Evolutionary conservation across 345 rosid species (phyloP).

Genomic region (Camelina neglecta): DNA sequence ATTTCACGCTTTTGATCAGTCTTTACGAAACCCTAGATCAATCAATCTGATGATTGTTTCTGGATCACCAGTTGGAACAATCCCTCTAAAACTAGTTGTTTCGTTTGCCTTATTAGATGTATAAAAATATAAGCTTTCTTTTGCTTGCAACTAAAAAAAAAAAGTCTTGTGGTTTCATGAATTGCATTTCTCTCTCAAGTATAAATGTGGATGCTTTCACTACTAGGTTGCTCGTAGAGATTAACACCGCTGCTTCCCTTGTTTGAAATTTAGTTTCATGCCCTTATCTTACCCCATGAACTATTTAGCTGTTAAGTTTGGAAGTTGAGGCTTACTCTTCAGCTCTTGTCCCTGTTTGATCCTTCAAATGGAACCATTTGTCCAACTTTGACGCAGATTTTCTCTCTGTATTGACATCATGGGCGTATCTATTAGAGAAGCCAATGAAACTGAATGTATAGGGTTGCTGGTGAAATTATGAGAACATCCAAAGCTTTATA

Average conservation of each 20-base stretch:
- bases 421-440: too few species aligned
- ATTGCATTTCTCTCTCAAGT: not conserved
- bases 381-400: not conserved
- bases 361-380: not conserved
- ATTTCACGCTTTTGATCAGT: not conserved
- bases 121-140: not conserved
- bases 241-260: not conserved
- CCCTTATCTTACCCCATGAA: not conserved
- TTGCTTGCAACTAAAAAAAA: not conserved
- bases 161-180: not conserved
- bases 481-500: not conserved
- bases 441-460: constrained; percentile 2
- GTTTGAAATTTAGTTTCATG: constrained; percentile 1
- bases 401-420: not conserved
- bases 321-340: not conserved
- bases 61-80: not conserved
- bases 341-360: not conserved
- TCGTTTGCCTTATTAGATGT: not conserved
- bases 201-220: constrained; percentile 1
- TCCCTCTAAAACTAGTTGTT: not conserved
- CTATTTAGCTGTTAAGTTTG: not conserved
- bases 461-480: not conserved
- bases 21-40: constrained; percentile 15
- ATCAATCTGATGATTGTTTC: constrained; percentile 1
- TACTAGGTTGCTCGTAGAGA: not conserved